Base-by-base conservation (phyloP, 2,329 filamentous ascomycete genomes). In the Cytospora chrysosperma region DNA sequence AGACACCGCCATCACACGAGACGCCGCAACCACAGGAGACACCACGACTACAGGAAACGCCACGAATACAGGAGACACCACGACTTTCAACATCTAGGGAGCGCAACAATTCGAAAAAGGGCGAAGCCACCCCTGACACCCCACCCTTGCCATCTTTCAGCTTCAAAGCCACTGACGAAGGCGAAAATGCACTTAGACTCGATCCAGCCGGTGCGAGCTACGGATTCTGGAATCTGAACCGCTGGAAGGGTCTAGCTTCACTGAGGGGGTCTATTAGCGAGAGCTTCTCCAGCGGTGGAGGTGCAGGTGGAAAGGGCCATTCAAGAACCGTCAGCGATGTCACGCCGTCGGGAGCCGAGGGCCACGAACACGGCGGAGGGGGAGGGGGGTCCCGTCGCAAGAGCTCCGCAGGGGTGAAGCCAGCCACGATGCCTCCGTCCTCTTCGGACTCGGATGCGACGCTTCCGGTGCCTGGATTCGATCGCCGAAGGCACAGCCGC, bases 111-210 rank as follows among this genome's bases (percentile, higher is more conserved):
- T 68, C 55, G 8, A 56, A 57, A 40, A 69, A 54, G 57, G 59
- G 37, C 26, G 59, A 65, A 24, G 71, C 72, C 13, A 65, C 66
- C 17, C 70, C 71, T 1, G 70, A 71, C 4, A 71, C 77, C 2
- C 82, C 81, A 0, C 84, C 84, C 0, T 82, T 82, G 0, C 85
- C 85, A 2, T 84, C 83, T 64, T 86, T 87, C 70, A 83, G 78
- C 6, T 76, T 85, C 28, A 74, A 78, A 19, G 71, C 77, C 12
- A 74, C 75, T 7, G 75, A 77, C 28, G 78, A 80, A 4, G 57
- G 28, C 1, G 28, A 53, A n/a, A 79, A 78, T 4, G 72, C 72
- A 26, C 62, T 76, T 19, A 71, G 71, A 9, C 65, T 77, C 0
- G 79, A 82, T 56, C 62, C 75, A 1, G 75, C 67, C 27, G 80